Percentiles rank a stretch among this genome's conserved stretches.
Evolutionary conservation across 1,284 basidiomycete species (phyloP).

Genomic region (Irpex rosettiformis): DNA sequence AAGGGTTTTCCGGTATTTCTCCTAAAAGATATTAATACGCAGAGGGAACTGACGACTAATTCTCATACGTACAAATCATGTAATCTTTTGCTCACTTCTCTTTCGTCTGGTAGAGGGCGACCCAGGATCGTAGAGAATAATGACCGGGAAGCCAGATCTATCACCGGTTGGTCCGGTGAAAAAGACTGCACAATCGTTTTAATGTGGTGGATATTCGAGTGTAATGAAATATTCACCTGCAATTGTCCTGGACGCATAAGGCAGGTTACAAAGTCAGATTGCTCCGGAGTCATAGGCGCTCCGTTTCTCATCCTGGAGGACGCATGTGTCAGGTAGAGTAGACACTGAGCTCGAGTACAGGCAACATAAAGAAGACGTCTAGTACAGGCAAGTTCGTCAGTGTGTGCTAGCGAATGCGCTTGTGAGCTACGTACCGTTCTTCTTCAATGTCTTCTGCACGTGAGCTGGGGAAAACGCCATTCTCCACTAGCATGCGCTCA

Average conservation of each 20-base stretch:
- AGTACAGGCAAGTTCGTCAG: background rate
- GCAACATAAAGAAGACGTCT: slow-evolving; percentile 87
- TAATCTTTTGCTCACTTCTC: background rate
- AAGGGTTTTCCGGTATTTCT: background rate
- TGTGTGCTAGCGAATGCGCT: background rate
- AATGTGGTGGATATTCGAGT: background rate
- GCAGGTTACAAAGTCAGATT: slow-evolving; percentile 49
- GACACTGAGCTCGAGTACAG: slow-evolving; percentile 81
- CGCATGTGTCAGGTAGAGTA: slow-evolving; percentile 64
- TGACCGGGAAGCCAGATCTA: background rate
- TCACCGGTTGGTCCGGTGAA: background rate
- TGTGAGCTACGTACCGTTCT: slow-evolving; percentile 55
- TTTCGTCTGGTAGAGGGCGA: slow-evolving; percentile 8
- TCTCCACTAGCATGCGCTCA: slow-evolving; percentile 51
- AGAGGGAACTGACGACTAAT: background rate
- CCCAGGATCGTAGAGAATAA: slow-evolving; percentile 4
- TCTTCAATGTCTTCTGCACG: slow-evolving; percentile 78
- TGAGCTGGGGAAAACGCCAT: slow-evolving; percentile 78
- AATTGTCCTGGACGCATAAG: slow-evolving; percentile 16
- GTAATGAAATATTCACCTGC: background rate
- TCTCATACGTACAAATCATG: background rate
- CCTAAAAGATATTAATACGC: background rate
- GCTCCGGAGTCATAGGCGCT: slow-evolving; percentile 35
- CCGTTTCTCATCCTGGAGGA: slow-evolving; percentile 51
- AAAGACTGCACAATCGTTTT: background rate